phyloP scores from a whole-genome alignment of 305 asterid genomes.

The Ilex paraguariensis region DNA sequence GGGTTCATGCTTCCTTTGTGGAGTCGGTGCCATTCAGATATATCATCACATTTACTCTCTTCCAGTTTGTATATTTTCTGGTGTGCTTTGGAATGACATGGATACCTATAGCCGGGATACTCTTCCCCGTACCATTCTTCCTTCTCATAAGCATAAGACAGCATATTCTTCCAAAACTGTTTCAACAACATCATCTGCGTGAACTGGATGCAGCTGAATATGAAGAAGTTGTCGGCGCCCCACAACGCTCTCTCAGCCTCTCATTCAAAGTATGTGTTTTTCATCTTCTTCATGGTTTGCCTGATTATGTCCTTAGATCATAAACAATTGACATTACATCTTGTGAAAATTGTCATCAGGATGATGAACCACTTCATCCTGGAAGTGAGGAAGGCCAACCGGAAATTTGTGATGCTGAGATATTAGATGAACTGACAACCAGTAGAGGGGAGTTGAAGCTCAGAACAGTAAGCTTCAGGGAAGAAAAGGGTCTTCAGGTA shows the following conservation, averaged over 20 bases:
- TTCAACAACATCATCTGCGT: constrained; percentile 38
- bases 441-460: constrained; percentile 59
- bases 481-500: constrained; percentile 37
- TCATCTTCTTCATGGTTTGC: too few species aligned
- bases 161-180: constrained; percentile 53
- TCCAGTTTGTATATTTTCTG: constrained; percentile 46
- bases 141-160: constrained; percentile 57
- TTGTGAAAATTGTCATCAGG: constrained; percentile 14
- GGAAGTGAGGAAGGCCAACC: constrained; percentile 17
- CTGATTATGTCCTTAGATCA: too few species aligned
- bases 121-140: constrained; percentile 73
- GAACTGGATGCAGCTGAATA: constrained; percentile 80
- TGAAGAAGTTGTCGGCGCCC: constrained; percentile 53
- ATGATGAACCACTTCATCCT: constrained; percentile 19
- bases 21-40: constrained; percentile 65
- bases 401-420: constrained; percentile 41
- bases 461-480: constrained; percentile 41
- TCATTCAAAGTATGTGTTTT: constrained; percentile 27
- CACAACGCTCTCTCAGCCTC: constrained; percentile 26
- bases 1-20: constrained; percentile 59
- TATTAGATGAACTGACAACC: constrained; percentile 64
- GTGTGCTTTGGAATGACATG: constrained; percentile 64
- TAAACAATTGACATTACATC: not conserved
- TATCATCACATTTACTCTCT: constrained; percentile 49
- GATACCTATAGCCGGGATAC: constrained; percentile 76